These are phyloP conservation scores for Pleurotus giganteus DNA, from an alignment of 768 basidiomycete genomes.

Conservation along the genomic window DNA sequence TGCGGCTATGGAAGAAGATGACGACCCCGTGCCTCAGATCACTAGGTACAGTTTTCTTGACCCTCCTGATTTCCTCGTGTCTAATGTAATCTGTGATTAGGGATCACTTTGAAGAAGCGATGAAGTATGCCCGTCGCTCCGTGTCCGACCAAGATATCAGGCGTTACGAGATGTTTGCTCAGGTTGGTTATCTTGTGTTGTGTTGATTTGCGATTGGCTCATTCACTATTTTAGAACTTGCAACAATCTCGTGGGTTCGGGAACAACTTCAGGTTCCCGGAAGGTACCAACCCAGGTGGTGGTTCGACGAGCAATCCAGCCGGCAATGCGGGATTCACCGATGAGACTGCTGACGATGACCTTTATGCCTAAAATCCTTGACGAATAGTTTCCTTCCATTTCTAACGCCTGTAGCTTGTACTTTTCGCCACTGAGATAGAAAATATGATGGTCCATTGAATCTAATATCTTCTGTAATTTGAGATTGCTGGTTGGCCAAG, in stretches of 20 bases:
- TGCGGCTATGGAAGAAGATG: constrained; percentile 70
- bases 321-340: constrained; percentile 77
- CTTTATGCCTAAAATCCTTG: constrained; percentile 67
- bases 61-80: not conserved
- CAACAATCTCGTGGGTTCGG: constrained; percentile 93
- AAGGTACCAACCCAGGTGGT: constrained; percentile 44
- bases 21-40: constrained; percentile 90
- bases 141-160: constrained; percentile 96
- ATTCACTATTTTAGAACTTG: constrained; percentile 55
- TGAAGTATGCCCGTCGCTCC: constrained; percentile 95
- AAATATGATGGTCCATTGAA: not conserved
- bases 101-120: constrained; percentile 98
- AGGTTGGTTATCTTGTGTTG: constrained; percentile 44
- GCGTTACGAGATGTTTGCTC: constrained; percentile 97
- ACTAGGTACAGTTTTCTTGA: constrained; percentile 48
- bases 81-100: constrained; percentile 30
- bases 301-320: constrained; percentile 40
- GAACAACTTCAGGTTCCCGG: constrained; percentile 98
- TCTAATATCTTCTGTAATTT: not conserved
- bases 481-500: not conserved
- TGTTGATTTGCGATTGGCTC: constrained; percentile 7
- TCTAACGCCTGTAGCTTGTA: constrained; percentile 1
- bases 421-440: not conserved
- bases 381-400: not conserved
- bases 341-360: constrained; percentile 88